These are phyloP conservation scores for Cucurbita maxima DNA, from an alignment of 306 rosid species.

Conservation along the genomic window DNA sequence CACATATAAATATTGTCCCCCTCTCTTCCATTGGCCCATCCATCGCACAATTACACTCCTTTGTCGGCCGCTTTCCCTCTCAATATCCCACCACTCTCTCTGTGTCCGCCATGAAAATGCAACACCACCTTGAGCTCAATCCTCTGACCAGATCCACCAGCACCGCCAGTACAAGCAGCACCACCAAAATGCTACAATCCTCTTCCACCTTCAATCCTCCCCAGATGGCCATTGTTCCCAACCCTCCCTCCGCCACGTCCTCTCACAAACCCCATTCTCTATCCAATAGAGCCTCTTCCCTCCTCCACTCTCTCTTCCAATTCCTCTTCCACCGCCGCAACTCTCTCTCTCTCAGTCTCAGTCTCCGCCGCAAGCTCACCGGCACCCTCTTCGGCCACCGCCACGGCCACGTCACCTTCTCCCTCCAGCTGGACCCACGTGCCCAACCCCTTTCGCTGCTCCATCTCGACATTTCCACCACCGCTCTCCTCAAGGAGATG, in stretches of 20 bases:
- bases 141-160: no score
- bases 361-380: constrained; percentile 45
- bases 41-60: no score
- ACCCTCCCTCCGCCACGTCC: constrained; percentile 17
- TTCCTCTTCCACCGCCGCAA: constrained; percentile 45
- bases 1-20: no score
- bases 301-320: constrained; percentile 37
- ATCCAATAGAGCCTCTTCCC: constrained; percentile 5
- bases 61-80: no score
- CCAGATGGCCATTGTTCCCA: constrained; percentile 12
- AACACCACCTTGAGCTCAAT: no score
- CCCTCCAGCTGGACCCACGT: constrained; percentile 66
- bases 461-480: constrained; percentile 70
- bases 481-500: constrained; percentile 77
- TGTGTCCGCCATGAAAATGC: no score
- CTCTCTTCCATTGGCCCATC: no score
- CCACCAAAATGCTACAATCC: no score
- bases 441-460: constrained; percentile 53
- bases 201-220: no score
- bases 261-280: not conserved
- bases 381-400: constrained; percentile 92
- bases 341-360: constrained; percentile 32
- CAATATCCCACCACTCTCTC: no score
- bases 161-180: no score
- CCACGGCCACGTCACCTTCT: constrained; percentile 70